phyloP scores from a whole-genome alignment of 148 eudicot species.

The Talinum fruticosum region DNA sequence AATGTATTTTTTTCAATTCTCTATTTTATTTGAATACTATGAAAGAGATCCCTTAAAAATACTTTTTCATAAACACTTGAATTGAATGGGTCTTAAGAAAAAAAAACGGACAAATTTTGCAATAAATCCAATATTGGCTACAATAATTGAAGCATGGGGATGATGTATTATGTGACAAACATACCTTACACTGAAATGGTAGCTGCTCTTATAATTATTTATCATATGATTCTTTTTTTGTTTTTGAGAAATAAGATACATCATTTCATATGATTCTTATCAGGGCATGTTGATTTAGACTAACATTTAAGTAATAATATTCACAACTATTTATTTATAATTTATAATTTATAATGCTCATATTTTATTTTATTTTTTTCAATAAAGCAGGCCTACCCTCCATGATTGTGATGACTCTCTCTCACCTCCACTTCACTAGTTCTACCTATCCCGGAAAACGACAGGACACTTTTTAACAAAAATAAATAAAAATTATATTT shows the following conservation, averaged over 20 bases:
- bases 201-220: neutral
- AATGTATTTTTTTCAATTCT: neutral
- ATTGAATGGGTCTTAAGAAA: neutral
- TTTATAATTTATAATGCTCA: neutral
- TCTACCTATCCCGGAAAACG: neutral
- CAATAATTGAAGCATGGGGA: neutral
- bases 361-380: neutral
- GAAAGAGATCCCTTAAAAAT: neutral
- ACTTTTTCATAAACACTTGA: too few species aligned
- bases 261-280: too few species aligned
- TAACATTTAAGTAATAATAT: too few species aligned
- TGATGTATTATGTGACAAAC: neutral
- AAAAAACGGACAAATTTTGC: neutral
- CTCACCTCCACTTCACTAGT: conserved; percentile 10
- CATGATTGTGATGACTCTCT: conserved; percentile 16
- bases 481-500: too few species aligned
- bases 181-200: neutral
- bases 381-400: neutral
- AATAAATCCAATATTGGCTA: neutral
- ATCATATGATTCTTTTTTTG: too few species aligned
- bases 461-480: neutral
- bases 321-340: too few species aligned
- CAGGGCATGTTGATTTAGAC: neutral
- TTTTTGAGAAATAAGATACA: too few species aligned
- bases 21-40: neutral